Conservation (phyloP, 2,329 filamentous ascomycete genomes). For the Aureobasidium sp. region DNA sequence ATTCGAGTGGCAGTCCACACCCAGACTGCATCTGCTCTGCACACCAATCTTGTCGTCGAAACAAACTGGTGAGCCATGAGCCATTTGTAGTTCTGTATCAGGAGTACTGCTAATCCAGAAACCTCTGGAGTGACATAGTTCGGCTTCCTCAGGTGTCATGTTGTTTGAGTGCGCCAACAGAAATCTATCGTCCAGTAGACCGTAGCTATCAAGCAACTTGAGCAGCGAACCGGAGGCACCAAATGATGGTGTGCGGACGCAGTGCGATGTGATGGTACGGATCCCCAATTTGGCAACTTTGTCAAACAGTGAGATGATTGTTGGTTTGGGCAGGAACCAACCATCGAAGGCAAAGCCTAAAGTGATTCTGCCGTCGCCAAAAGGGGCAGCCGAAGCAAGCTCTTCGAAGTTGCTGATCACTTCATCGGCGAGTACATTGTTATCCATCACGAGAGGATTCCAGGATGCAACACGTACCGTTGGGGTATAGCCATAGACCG, state of each 20-base stretch:
- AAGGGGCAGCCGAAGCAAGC: constrained; percentile 29
- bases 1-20: constrained; percentile 32
- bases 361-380: constrained; percentile 31
- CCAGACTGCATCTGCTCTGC: constrained; percentile 26
- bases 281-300: background rate
- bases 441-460: background rate
- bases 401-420: constrained; percentile 32
- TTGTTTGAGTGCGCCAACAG: background rate
- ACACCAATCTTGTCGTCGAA: constrained; percentile 27
- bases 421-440: constrained; percentile 30
- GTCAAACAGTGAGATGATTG: constrained; percentile 24
- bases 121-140: constrained; percentile 29
- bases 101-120: constrained; percentile 41
- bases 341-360: constrained; percentile 42
- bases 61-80: constrained; percentile 28
- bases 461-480: background rate
- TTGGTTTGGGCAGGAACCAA: constrained; percentile 34
- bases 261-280: background rate
- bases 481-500: constrained; percentile 37
- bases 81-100: constrained; percentile 47
- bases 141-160: constrained; percentile 27
- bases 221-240: background rate
- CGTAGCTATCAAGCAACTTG: background rate
- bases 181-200: background rate
- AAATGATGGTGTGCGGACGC: background rate